Evolutionary conservation across 2,329 filamentous ascomycete species (phyloP), one percentile per base, ranked within the genome.

Genomic region (Alternaria sp.): DNA sequence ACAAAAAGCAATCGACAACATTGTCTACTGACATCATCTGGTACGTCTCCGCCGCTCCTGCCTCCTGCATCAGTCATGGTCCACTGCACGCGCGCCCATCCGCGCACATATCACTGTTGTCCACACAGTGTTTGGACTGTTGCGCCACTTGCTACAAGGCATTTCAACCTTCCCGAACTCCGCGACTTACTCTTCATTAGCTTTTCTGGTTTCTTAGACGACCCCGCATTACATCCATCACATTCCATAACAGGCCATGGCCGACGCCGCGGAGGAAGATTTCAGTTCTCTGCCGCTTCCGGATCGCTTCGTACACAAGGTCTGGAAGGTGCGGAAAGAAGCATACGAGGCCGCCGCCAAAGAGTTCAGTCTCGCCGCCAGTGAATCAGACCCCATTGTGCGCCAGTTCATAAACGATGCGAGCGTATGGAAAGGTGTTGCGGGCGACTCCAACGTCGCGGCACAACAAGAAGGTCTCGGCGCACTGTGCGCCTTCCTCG

Each of bases 241-340:
- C 55, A 64, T 44, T 59, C 66, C 61, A 57, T 58, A 60, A 52
- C 63, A 51, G 67, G 76, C 60, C 72, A 96, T 96, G 93, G 92
- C 91, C 61, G 93, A 96, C 69, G 83, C 86, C 69, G 83, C 86
- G 78, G 92, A 95, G 80, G 92, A 94, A 77, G 93, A 97, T 79
- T 95, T 91, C 79, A 76, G 89, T 81, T 88, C 90, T 68, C 83
- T 97, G 66, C 91, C 93, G 46, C 81, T 97, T 59, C 85, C 89
- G 47, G 93, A 97, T 67, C 89, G 93, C 77, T 96, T 94, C 82
- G 85, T 87, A 58, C 93, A 97, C 85, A 97, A 97, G 91, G 88
- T 92, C 76, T 99, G 96, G 96, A 99, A 99, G 86, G 94, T 97
- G 45, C 89, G 96, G 76, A 99, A 99, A 83, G 89, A 89, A 77